phyloP scores from a whole-genome alignment of 2,329 filamentous ascomycete genomes.

The Cytospora piceae region DNA sequence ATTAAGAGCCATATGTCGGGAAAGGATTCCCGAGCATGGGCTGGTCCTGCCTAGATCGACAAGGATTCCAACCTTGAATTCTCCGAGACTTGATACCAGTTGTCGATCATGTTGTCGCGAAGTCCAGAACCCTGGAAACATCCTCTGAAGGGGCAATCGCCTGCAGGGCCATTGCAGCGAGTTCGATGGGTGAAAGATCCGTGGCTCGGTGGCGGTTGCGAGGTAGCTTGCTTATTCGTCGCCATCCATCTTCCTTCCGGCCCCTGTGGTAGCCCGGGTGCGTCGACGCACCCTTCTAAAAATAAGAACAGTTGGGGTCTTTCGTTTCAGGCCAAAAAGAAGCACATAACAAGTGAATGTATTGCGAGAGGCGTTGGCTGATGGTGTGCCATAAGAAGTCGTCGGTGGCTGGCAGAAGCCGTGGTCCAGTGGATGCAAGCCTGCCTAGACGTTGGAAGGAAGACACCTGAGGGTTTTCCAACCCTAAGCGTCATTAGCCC shows the following conservation, averaged over 20 bases:
- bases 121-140: conserved; percentile 1
- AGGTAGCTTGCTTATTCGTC: conserved; percentile 21
- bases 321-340: conserved; percentile 11
- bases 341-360: conserved; percentile 1
- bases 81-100: background rate
- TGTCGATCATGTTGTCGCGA: background rate
- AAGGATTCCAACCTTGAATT: background rate
- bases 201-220: conserved; percentile 18
- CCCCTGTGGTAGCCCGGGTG: conserved; percentile 11
- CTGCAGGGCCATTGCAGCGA: conserved; percentile 9
- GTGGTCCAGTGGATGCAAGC: too few relatives aligned
- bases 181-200: conserved; percentile 12
- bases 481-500: background rate
- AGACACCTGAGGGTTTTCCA: background rate
- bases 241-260: conserved; percentile 20
- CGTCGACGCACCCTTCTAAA: conserved; percentile 13
- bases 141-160: background rate
- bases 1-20: background rate
- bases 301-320: conserved; percentile 17
- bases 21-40: conserved; percentile 8
- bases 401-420: background rate
- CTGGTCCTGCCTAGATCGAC: conserved; percentile 16
- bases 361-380: background rate
- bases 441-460: background rate
- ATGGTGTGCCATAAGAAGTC: conserved; percentile 6